phyloP scores from a whole-genome alignment of 768 basidiomycete species.

The Tubosaeta sp. region DNA sequence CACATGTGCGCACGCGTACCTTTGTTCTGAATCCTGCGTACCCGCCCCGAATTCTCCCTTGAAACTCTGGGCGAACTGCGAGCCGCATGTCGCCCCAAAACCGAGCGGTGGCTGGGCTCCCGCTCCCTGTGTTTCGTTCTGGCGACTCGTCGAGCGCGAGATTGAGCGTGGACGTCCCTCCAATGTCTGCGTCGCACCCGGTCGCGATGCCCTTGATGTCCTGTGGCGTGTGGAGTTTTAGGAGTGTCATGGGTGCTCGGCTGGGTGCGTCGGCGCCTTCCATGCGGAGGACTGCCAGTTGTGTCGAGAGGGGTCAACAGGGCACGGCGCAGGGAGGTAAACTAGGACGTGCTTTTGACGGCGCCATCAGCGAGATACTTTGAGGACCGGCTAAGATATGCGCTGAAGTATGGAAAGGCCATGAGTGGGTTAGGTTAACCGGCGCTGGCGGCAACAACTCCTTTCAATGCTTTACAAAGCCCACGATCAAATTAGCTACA shows the following conservation, averaged over 20 bases:
- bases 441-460: not conserved
- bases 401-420: constrained; percentile 21
- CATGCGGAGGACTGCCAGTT: constrained; percentile 62
- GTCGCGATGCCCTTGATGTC: constrained; percentile 63
- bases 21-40: constrained; percentile 91
- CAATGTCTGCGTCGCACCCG: constrained; percentile 88
- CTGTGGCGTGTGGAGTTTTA: constrained; percentile 55
- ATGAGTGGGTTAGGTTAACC: constrained; percentile 9
- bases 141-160: constrained; percentile 63
- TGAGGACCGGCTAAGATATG: constrained; percentile 38
- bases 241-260: constrained; percentile 60
- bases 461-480: too few species aligned
- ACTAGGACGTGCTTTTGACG: constrained; percentile 35
- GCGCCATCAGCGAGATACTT: constrained; percentile 38
- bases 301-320: constrained; percentile 11
- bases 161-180: constrained; percentile 74
- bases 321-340: constrained; percentile 5
- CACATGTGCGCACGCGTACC: constrained; percentile 43
- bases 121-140: constrained; percentile 42
- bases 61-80: constrained; percentile 60
- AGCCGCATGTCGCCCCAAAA: constrained; percentile 83
- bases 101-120: constrained; percentile 50
- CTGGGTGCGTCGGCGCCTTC: constrained; percentile 63
- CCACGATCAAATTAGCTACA: not conserved
- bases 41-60: constrained; percentile 70